Conservation (phyloP, 805 yeast species). For the Debaryomyces hansenii region DNA sequence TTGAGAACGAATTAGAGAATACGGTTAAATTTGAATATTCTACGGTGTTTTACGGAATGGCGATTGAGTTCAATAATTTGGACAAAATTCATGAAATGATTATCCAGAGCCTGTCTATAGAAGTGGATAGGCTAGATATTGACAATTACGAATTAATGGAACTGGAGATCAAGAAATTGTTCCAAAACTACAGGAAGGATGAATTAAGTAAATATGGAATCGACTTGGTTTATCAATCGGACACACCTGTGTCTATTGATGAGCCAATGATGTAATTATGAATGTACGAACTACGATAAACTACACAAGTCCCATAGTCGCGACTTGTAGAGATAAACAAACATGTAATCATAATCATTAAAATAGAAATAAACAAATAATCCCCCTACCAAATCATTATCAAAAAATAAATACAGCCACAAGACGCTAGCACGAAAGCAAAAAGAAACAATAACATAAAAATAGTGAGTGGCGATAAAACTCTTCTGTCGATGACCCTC, state of each 20-base stretch:
- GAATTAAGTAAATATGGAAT: neutral
- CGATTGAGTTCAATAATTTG: slow-evolving; percentile 3
- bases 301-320: too few relatives aligned
- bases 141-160: neutral
- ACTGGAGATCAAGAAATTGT: neutral
- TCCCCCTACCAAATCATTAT: too few relatives aligned
- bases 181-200: slow-evolving; percentile 1
- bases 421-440: too few relatives aligned
- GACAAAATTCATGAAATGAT: neutral
- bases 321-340: too few relatives aligned
- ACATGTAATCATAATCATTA: neutral
- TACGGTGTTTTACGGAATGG: slow-evolving; percentile 6
- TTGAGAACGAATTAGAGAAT: neutral
- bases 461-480: too few relatives aligned
- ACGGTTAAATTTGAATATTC: slow-evolving; percentile 6
- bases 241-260: neutral
- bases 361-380: neutral
- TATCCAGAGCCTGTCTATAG: neutral
- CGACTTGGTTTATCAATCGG: neutral
- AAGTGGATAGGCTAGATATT: neutral
- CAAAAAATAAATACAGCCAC: too few relatives aligned
- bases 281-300: too few relatives aligned
- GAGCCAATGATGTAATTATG: neutral
- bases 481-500: neutral
- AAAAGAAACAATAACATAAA: too few relatives aligned